Evolutionary conservation across 306 rosid species (phyloP).

Genomic region (Quercus variabilis): DNA sequence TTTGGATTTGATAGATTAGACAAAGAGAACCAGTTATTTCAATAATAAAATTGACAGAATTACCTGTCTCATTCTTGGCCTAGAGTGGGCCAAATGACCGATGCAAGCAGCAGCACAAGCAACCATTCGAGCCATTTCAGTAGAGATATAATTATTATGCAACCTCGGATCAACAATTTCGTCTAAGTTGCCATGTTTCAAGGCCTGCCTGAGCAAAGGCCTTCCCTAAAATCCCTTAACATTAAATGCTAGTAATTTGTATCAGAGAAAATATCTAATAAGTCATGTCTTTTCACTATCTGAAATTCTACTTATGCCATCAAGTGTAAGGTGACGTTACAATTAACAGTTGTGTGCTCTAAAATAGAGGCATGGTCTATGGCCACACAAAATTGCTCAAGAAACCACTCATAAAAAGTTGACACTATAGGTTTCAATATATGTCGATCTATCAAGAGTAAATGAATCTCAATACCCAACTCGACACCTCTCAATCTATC

Average conservation of each 20-base stretch:
- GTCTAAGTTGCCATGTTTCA: conserved; percentile 26
- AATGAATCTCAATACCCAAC: too few relatives aligned
- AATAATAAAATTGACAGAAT: background rate
- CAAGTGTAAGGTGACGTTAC: too few relatives aligned
- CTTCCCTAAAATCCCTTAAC: conserved; percentile 50
- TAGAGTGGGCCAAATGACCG: conserved; percentile 45
- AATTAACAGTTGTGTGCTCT: too few relatives aligned
- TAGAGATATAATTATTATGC: conserved; percentile 36
- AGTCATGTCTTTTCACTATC: too few relatives aligned
- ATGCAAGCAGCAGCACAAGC: conserved; percentile 57
- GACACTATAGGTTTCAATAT: too few relatives aligned
- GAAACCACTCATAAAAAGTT: too few relatives aligned
- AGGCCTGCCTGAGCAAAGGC: conserved; percentile 55
- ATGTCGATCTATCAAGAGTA: too few relatives aligned
- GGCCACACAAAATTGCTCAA: too few relatives aligned
- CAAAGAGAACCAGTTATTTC: background rate
- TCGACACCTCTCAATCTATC: too few relatives aligned
- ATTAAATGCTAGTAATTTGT: background rate
- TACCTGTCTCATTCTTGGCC: conserved; percentile 70
- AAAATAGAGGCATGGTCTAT: too few relatives aligned
- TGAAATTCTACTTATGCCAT: too few relatives aligned
- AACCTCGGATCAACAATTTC: conserved; percentile 32
- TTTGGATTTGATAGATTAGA: background rate
- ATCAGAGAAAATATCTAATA: too few relatives aligned
- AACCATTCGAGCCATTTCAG: conserved; percentile 48